Percentiles rank a stretch among this genome's conserved stretches.
Evolutionary conservation across 225 moss, liverwort and hornwort genomes (phyloP).

Genomic region (Lunularia cruciata): DNA sequence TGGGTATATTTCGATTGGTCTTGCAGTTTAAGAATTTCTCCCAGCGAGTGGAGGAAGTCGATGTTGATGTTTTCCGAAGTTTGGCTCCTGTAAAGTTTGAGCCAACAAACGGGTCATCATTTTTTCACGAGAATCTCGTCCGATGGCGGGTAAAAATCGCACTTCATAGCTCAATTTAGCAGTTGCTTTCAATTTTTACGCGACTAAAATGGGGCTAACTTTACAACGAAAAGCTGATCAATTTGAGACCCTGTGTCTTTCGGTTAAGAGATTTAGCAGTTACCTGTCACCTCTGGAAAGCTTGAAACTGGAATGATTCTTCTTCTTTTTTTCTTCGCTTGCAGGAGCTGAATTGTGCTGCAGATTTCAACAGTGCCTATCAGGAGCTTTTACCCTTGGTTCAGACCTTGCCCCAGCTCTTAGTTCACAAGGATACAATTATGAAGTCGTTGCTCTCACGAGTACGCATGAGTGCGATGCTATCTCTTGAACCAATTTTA

Average conservation of each 20-base stretch:
- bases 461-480: constrained; percentile 64
- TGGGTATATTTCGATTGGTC: background rate
- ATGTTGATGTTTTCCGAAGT: constrained; percentile 95
- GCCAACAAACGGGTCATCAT: constrained; percentile 81
- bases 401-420: constrained; percentile 84
- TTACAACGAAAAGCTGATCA: too few species aligned
- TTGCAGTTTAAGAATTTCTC: constrained; percentile 79
- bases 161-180: background rate
- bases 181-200: too few species aligned
- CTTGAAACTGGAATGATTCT: too few species aligned
- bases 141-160: constrained; percentile 79
- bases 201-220: too few species aligned
- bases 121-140: constrained; percentile 94
- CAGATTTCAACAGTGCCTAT: constrained; percentile 92
- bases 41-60: constrained; percentile 91
- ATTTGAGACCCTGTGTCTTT: too few species aligned
- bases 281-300: too few species aligned
- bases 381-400: constrained; percentile 79
- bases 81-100: constrained; percentile 90
- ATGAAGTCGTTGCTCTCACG: constrained; percentile 73
- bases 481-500: constrained; percentile 88
- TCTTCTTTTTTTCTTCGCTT: too few species aligned
- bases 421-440: constrained; percentile 76
- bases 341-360: constrained; percentile 96
- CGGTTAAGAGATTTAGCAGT: too few species aligned